Base-by-base conservation (phyloP, 768 basidiomycete genomes). In the Chalciporus chontae region DNA sequence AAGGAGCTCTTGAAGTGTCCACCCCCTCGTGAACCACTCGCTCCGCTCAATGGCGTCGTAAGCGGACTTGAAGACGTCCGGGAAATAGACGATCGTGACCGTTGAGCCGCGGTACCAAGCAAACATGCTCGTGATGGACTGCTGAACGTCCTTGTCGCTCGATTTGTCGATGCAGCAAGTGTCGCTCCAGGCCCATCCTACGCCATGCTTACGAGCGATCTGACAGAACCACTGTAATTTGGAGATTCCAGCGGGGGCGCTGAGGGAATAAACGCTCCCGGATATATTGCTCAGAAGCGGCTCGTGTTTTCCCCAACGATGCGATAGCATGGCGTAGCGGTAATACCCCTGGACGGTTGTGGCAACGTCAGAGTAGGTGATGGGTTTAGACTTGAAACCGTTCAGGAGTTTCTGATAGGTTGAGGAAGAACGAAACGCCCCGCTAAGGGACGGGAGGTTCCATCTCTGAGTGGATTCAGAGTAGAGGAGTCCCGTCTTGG, bases 151-250 rank as follows among this genome's bases (percentile, higher is more conserved):
- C 3, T 18, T 10, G 21, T 19, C 38, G 10, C 50, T 37, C 1
- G 8, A 15, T 21, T 51, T 54, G 23, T 54, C 38, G 5, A 54
- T 54, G 21, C 49, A 54, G 13, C 49, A 54, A 0, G 48, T 51
- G 13, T 54, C 53, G 7, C 49, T 51, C 49, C 45, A 54, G 1
- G 53, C 53, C 48, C 52, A 53, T 32, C 37, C 15, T 0, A 53
- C 32, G 8, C 52, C 31, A 0, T 44, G 27, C 4, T 53, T 40
- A n/a, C 52, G 34, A 8, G 23, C 44, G 32, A 43, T 43, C 31
- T 46, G 45, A 40, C 47, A 45, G 21, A 53, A 55, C 43, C 31
- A 53, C 13, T 27, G 34, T 0, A 53, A 21, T 8, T 45, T 55
- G 51, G 41, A 10, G 13, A 53, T 43, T 0, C 43, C 41, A 5